Evolutionary conservation across 148 eudicot species (phyloP), one percentile per base, ranked within the genome.

Genomic region (Hydrangea macrophylla): DNA sequence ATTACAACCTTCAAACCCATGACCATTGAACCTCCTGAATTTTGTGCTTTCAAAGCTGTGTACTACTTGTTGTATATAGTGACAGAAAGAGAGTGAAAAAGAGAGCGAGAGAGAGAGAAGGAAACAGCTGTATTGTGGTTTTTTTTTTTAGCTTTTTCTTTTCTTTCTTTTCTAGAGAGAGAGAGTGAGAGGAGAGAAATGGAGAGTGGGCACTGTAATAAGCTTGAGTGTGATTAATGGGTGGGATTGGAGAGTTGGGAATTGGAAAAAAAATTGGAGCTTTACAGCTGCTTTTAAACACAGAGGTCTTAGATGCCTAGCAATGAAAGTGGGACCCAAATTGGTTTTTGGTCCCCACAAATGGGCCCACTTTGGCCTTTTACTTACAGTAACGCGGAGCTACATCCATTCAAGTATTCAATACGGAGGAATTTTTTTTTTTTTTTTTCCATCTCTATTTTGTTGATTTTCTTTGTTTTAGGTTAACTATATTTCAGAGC

Each of bases 121-220:
- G 44, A 71, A 78, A 81, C 84, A 81, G 84, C 77, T 77, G 76
- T 77, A 55, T 71, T 55, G 35, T 48, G 68, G 23, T n/a, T 36
- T 63, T 55, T 18, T 42, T 8, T 42, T 15, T 42, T 2, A 42
- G 18, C 32, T 53, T 10, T 33, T 12, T 27, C 22, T 53, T n/a
- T 32, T 1, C 39, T 36, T 68, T 42, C 32, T 37, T 54, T 61
- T 50, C 25, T 17, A 1, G 26, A 24, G 60, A 40, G 28, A 55
- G 60, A 39, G 12, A 60, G n/a, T n/a, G n/a, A n/a, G n/a, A n/a
- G n/a, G n/a, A n/a, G n/a, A n/a, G n/a, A 35, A 53, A 37, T 67
- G 72, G 60, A n/a, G 33, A 50, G 56, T 7, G 3, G 9, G 27
- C 17, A 17, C 2, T 1, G 28, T 12, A n/a, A 57, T 33, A 15